Conservation (phyloP, 768 basidiomycete species). For the Neoboletus subvelutipes region DNA sequence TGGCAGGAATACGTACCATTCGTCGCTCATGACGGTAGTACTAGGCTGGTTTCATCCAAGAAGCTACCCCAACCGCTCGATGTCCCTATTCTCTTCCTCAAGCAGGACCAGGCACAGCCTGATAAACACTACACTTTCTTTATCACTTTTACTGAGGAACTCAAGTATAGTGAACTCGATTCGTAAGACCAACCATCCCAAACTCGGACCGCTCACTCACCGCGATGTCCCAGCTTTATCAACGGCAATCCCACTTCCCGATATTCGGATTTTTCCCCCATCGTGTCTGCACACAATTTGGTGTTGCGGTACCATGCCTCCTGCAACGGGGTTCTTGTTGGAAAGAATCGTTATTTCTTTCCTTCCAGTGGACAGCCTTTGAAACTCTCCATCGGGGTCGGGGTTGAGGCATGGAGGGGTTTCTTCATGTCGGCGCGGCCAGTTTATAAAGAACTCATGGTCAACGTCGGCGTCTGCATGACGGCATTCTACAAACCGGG, state of each 20-base stretch:
- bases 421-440: constrained; percentile 54
- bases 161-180: constrained; percentile 30
- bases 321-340: constrained; percentile 45
- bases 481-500: constrained; percentile 57
- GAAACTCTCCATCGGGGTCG: constrained; percentile 39
- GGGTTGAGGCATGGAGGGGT: constrained; percentile 46
- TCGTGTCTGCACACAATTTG: constrained; percentile 48
- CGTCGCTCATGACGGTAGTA: constrained; percentile 42
- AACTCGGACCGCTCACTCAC: not conserved
- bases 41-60: constrained; percentile 42
- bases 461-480: constrained; percentile 56
- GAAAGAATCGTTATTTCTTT: constrained; percentile 54
- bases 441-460: constrained; percentile 47
- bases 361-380: constrained; percentile 26
- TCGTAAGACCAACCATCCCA: constrained; percentile 29
- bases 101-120: constrained; percentile 40
- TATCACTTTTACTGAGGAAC: constrained; percentile 32
- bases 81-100: constrained; percentile 35
- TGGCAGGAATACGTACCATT: constrained; percentile 38
- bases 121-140: constrained; percentile 37
- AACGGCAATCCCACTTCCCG: constrained; percentile 37
- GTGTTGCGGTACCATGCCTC: constrained; percentile 45
- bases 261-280: constrained; percentile 41
- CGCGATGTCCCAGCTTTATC: constrained; percentile 35
- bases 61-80: constrained; percentile 38